A percentile compares a stretch with the other conserved stretches of the same genome.
Evolutionary conservation across 2,329 filamentous ascomycete species (phyloP).

Genomic region (Scedosporium apiospermum): DNA sequence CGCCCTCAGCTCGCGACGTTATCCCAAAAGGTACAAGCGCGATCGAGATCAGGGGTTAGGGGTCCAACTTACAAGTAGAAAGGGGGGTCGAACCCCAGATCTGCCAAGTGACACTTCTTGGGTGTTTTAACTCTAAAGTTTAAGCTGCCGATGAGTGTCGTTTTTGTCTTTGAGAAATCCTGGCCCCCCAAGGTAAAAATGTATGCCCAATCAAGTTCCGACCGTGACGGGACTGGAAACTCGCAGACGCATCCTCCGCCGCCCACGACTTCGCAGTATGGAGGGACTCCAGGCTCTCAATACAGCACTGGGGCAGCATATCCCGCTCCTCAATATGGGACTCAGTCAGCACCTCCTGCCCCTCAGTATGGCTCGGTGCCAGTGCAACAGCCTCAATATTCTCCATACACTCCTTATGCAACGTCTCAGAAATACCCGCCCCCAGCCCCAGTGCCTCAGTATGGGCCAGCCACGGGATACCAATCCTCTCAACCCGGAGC

Average conservation of each 20-base stretch:
- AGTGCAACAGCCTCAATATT: no score
- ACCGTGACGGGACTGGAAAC: not conserved
- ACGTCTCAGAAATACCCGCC: no score
- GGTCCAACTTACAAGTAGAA: not conserved
- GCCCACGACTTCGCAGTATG: not conserved
- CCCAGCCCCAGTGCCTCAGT: not conserved
- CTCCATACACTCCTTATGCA: no score
- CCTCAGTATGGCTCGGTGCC: not conserved
- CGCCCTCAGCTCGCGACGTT: not conserved
- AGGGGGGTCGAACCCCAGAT: not conserved
- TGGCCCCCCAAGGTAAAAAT: not conserved
- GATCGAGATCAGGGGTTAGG: not conserved
- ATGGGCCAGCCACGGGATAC: not conserved
- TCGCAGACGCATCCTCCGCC: not conserved
- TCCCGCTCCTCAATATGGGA: not conserved
- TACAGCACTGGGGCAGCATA: not conserved
- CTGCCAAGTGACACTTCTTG: not conserved
- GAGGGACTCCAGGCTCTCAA: not conserved
- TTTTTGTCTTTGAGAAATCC: not conserved
- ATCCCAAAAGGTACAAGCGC: not conserved
- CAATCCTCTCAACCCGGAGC: not conserved
- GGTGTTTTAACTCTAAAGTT: not conserved
- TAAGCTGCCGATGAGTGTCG: not conserved
- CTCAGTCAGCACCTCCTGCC: not conserved
- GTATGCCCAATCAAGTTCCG: not conserved